These are phyloP conservation scores for Silene uniflora DNA, from an alignment of 148 eudicot species.

Conservation along the genomic window DNA sequence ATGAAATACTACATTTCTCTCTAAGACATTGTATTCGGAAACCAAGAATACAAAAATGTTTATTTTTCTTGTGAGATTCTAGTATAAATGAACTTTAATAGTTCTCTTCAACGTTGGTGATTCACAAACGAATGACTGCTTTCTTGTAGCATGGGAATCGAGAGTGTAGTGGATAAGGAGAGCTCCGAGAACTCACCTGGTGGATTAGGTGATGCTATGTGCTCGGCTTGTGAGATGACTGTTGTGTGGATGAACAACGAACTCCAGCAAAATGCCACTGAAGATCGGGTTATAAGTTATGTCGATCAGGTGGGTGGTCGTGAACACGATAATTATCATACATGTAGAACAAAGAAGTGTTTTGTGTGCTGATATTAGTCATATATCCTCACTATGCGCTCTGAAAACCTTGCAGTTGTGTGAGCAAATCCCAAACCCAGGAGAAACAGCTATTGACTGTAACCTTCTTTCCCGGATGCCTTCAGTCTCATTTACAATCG, in stretches of 20 bases:
- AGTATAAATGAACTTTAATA: not conserved
- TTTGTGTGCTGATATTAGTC: not conserved
- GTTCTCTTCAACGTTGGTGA: not conserved
- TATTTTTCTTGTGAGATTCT: not conserved
- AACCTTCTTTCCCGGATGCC: slow-evolving; percentile 64
- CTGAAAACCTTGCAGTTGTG: slow-evolving; percentile 52
- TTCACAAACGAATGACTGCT: not conserved
- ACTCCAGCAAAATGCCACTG: slow-evolving; percentile 63
- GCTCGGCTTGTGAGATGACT: slow-evolving; percentile 90
- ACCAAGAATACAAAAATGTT: not conserved
- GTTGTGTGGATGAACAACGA: slow-evolving; percentile 90
- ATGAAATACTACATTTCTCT: no score
- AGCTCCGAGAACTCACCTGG: slow-evolving; percentile 38
- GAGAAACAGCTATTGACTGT: slow-evolving; percentile 74
- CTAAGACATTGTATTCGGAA: no score
- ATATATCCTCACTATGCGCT: slow-evolving; percentile 8
- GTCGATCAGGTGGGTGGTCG: slow-evolving; percentile 48
- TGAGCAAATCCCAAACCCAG: slow-evolving; percentile 70
- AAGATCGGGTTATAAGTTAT: slow-evolving; percentile 59
- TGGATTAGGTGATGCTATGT: slow-evolving; percentile 42
- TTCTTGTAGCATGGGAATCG: slow-evolving; percentile 57
- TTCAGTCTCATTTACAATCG: slow-evolving; percentile 71
- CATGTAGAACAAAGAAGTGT: not conserved
- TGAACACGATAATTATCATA: not conserved
- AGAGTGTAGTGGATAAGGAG: slow-evolving; percentile 62